Percentiles rank a stretch among this genome's conserved stretches.
Conservation (phyloP, 2,329 filamentous ascomycete species). For the Stemphylium lycopersici region DNA sequence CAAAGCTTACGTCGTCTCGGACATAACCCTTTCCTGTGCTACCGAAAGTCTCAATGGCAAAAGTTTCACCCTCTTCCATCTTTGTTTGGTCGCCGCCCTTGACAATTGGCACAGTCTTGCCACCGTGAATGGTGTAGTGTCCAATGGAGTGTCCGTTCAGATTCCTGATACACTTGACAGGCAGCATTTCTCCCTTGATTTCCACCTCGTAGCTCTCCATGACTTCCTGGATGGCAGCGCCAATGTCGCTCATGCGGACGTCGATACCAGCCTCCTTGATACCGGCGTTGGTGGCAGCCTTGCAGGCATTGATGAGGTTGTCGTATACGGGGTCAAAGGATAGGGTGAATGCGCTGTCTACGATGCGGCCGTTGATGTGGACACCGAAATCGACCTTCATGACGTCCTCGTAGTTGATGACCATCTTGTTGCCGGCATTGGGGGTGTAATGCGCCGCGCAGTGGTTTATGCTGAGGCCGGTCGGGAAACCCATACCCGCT, state of each 20-base stretch:
- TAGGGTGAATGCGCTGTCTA: conserved; percentile 74
- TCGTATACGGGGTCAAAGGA: conserved; percentile 72
- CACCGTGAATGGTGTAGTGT: conserved; percentile 88
- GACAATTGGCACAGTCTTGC: conserved; percentile 92
- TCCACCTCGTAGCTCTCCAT: conserved; percentile 95
- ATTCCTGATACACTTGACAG: conserved; percentile 84
- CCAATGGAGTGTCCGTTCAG: conserved; percentile 89
- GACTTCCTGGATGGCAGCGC: conserved; percentile 81
- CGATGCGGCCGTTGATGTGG: conserved; percentile 72
- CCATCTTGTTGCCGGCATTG: conserved; percentile 82
- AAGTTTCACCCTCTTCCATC: conserved; percentile 97
- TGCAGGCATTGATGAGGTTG: conserved; percentile 69
- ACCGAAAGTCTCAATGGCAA: conserved; percentile 95
- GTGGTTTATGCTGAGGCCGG: conserved; percentile 81
- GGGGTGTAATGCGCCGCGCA: conserved; percentile 87
- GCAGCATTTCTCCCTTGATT: conserved; percentile 77
- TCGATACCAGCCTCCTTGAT: conserved; percentile 91
- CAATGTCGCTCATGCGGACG: conserved; percentile 84
- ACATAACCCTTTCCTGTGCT: conserved; percentile 91
- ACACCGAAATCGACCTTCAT: conserved; percentile 78
- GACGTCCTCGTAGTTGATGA: conserved; percentile 69
- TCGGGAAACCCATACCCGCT: conserved; percentile 86
- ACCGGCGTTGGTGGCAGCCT: conserved; percentile 74
- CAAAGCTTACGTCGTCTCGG: conserved; percentile 70
- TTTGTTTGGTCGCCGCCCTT: conserved; percentile 87